phyloP scores from a whole-genome alignment of 1,284 basidiomycete genomes.

The Omphalotus olearius region DNA sequence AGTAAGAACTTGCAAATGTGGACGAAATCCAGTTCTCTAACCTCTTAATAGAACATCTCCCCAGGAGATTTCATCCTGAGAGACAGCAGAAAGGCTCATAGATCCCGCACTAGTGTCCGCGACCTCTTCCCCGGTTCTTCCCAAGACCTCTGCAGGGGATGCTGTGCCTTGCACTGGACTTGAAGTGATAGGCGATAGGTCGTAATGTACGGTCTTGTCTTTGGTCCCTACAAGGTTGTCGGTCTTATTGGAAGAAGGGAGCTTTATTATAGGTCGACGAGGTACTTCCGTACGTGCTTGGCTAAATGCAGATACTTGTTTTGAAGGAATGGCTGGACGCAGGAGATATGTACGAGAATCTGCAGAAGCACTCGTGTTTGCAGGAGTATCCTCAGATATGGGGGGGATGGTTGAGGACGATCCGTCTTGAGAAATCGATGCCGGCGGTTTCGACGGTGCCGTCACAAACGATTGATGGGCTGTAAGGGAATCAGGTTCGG shows the following conservation, averaged over 20 bases:
- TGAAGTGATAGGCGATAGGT: slow-evolving; percentile 27
- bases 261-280: slow-evolving; percentile 20
- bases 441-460: slow-evolving; percentile 23
- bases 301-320: slow-evolving; percentile 10
- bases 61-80: slow-evolving; percentile 25
- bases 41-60: slow-evolving; percentile 61
- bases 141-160: slow-evolving; percentile 56
- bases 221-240: slow-evolving; percentile 21
- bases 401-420: neutral
- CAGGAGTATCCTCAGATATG: neutral
- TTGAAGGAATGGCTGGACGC: slow-evolving; percentile 16
- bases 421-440: neutral
- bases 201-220: slow-evolving; percentile 36
- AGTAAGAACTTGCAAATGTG: neutral
- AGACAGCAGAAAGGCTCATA: slow-evolving; percentile 25
- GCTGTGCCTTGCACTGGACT: slow-evolving; percentile 30
- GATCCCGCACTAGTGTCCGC: slow-evolving; percentile 62
- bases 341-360: slow-evolving; percentile 20
- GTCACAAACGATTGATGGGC: slow-evolving; percentile 26
- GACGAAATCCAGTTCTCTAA: slow-evolving; percentile 25
- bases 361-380: neutral
- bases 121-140: slow-evolving; percentile 45
- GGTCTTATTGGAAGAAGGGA: slow-evolving; percentile 19
- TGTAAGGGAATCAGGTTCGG: neutral
- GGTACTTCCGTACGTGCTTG: slow-evolving; percentile 19